Evolutionary conservation across 163 green algal species (phyloP), one percentile per base, ranked within the genome.

Genomic region (Scenedesmus sp.): DNA sequence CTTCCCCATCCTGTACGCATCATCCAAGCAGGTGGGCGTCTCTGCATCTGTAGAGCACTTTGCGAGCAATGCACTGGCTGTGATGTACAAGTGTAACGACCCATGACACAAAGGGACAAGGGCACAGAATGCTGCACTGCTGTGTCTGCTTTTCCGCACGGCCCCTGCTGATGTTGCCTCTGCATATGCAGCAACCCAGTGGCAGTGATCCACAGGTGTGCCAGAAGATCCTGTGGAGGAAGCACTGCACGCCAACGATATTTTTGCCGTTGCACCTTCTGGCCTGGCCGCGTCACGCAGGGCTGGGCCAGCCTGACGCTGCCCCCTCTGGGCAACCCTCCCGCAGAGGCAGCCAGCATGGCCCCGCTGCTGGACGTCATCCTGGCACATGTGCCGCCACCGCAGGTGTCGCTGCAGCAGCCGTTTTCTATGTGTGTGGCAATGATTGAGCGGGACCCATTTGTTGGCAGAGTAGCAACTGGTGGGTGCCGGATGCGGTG

Each of bases 391-490:
- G 95, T 98, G 89, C 96, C 96, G 20, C 83, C 94, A 6, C 95
- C 96, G 1, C 30, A 16, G 7, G 85, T 56, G 5, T 80, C 81
- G 3, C 56, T 93, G 20, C 65, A 89, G 6, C 85, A 51, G 33
- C 91, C 94, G 15, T 96, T 98, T 92, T 70, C 91, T 15, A 95
- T 98, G 91, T 91, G 96, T 72, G 96, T 97, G 40, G 94, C 96
- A 37, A 97, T 98, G 95, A 95, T 97, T 20, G 96, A 98, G 90
- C 91, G 93, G 40, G 95, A 98, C 88, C 88, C 94, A 18, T 98
- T 96, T 51, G 85, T 98, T 4, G 96, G 96, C 42, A 90, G 94
- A 30, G 91, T 97, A 1, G 93, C 93, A 20, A 97, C 94, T n/a
- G 93, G 87, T 61, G 44, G 37, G 85, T 51, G 49, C 24, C 33